Evolutionary conservation across 2,329 filamentous ascomycete species (phyloP).

Genomic region (Lithohypha guttulata): DNA sequence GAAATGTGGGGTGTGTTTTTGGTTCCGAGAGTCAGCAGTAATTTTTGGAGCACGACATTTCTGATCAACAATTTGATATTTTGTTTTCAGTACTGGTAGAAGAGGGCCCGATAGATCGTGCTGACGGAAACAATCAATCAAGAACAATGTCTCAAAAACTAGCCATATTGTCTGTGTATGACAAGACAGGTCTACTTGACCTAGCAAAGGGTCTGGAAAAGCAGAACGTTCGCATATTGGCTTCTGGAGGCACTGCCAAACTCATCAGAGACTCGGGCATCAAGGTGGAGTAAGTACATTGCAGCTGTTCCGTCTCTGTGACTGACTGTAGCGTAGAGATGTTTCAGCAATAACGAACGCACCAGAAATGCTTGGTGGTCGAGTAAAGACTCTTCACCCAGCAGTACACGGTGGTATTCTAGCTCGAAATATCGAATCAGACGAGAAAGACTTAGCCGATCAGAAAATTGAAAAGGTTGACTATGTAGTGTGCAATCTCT

Average conservation of each 20-base stretch:
- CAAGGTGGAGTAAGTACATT: constrained; percentile 66
- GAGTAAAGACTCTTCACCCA: constrained; percentile 92
- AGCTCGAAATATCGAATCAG: constrained; percentile 83
- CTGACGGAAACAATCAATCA: no score
- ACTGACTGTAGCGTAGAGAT: constrained; percentile 50
- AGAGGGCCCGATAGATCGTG: no score
- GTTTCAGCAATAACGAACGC: constrained; percentile 94
- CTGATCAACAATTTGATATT: no score
- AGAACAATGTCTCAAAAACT: no score
- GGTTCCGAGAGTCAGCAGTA: no score
- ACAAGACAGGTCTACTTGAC: constrained; percentile 93
- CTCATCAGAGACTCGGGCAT: constrained; percentile 96
- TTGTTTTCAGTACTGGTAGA: no score
- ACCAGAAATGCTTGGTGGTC: constrained; percentile 88
- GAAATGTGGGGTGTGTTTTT: no score
- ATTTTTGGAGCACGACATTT: no score
- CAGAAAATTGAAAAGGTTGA: constrained; percentile 93
- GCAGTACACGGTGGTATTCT: constrained; percentile 79
- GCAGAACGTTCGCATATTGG: constrained; percentile 83
- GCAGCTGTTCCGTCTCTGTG: not conserved
- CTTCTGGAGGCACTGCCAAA: constrained; percentile 87
- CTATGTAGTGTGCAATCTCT: constrained; percentile 95
- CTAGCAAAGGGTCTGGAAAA: constrained; percentile 81
- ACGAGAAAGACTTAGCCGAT: constrained; percentile 92
- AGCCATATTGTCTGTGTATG: constrained; percentile 95